Percentiles rank a stretch among this genome's conserved stretches.
Evolutionary conservation across 495 filamentous ascomycete species (phyloP).

Genomic region (Xylaria longipes): DNA sequence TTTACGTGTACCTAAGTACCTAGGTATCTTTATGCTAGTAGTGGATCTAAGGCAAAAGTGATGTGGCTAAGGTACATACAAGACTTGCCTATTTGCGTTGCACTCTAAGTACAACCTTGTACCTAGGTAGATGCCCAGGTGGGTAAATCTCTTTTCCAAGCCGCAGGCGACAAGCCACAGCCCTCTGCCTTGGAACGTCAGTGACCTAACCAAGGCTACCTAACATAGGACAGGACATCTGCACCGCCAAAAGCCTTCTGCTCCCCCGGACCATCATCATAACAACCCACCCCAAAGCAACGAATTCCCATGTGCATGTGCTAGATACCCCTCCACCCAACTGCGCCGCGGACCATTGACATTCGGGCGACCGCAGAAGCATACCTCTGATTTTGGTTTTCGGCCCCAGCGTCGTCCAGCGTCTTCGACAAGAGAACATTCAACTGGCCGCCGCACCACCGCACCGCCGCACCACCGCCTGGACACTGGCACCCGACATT

Average conservation of each 20-base stretch:
- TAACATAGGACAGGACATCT: too few relatives aligned
- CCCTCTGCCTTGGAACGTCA: not conserved
- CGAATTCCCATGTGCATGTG: conserved; percentile 25
- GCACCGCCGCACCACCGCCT: not conserved
- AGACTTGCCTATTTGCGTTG: not conserved
- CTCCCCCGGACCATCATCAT: conserved; percentile 18
- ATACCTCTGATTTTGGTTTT: not conserved
- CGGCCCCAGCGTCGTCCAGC: not conserved
- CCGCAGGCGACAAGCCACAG: not conserved
- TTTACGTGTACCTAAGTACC: too few relatives aligned
- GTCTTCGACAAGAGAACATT: not conserved
- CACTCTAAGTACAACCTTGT: not conserved
- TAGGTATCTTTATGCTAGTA: too few relatives aligned
- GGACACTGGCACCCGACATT: conserved; percentile 21
- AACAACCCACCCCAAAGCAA: conserved; percentile 25
- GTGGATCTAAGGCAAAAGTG: not conserved
- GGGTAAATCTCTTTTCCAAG: not conserved
- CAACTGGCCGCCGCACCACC: not conserved
- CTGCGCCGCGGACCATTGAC: conserved; percentile 15
- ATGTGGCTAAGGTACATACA: not conserved
- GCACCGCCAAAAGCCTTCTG: conserved; percentile 9
- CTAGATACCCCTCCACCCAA: conserved; percentile 27
- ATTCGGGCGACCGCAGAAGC: conserved; percentile 16
- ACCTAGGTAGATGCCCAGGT: not conserved
- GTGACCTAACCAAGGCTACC: not conserved